Conservation (phyloP, 2,329 filamentous ascomycete species). For the Xylariomycetidae sp. region DNA sequence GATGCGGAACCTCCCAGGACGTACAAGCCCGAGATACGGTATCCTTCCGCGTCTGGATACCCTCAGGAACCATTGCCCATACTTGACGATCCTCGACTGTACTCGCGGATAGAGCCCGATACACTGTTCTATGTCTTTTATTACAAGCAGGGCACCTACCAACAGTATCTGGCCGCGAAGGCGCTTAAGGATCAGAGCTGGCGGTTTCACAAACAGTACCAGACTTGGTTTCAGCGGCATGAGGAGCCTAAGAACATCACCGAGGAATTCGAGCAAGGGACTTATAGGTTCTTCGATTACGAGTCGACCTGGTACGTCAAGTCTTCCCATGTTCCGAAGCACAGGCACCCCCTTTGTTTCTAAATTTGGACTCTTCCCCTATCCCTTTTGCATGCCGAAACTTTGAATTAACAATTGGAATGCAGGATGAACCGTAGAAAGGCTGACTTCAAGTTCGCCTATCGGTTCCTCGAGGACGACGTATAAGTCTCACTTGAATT, state of each 20-base stretch:
- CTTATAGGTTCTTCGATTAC: constrained; percentile 98
- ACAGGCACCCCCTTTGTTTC: too few species aligned
- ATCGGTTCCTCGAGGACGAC: constrained; percentile 96
- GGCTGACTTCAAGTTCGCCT: constrained; percentile 96
- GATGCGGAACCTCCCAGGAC: constrained; percentile 80
- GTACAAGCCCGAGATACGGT: constrained; percentile 79
- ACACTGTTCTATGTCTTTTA: constrained; percentile 99
- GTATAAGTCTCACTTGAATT: constrained; percentile 44
- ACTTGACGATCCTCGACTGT: constrained; percentile 86
- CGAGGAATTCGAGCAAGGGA: constrained; percentile 97
- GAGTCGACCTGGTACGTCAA: constrained; percentile 88
- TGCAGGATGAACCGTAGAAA: constrained; percentile 96
- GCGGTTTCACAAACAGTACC: constrained; percentile 99
- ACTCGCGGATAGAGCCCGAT: constrained; percentile 86
- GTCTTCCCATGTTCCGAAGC: background rate
- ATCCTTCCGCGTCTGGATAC: constrained; percentile 73
- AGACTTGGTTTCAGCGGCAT: constrained; percentile 98
- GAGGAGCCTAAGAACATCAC: constrained; percentile 98
- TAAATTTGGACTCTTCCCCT: background rate
- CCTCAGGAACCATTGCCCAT: constrained; percentile 89
- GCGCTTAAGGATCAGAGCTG: constrained; percentile 98
- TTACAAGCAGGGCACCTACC: constrained; percentile 93
- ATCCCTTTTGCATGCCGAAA: constrained; percentile 16
- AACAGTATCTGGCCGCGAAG: constrained; percentile 93
- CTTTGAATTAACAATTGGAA: constrained; percentile 14